Conservation (phyloP, 2,329 filamentous ascomycete genomes). For the Cucurbitaria berberidis region DNA sequence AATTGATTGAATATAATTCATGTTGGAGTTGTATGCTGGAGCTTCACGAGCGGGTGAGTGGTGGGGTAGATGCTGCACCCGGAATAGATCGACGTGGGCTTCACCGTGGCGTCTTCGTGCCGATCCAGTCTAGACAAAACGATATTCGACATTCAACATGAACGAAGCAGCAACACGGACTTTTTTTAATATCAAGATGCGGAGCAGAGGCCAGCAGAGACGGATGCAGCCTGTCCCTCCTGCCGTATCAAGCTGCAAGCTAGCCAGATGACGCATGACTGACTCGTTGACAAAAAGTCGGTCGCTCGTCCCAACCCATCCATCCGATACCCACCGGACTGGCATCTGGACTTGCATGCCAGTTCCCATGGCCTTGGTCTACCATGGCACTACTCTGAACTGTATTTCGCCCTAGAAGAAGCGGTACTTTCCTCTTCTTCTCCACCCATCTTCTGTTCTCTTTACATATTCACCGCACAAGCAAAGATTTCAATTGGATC, state of each 20-base stretch:
- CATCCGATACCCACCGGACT: constrained; percentile 9
- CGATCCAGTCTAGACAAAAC: constrained; percentile 21
- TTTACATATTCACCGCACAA: neutral
- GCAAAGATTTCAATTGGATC: neutral
- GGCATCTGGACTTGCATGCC: constrained; percentile 16
- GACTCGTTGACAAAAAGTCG: constrained; percentile 22
- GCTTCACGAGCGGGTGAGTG: neutral
- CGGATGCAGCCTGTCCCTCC: constrained; percentile 1
- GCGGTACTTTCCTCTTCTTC: no score
- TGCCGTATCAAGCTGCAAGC: constrained; percentile 7
- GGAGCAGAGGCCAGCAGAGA: neutral
- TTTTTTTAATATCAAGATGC: neutral
- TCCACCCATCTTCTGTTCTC: neutral
- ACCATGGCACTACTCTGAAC: constrained; percentile 13
- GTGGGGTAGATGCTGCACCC: neutral
- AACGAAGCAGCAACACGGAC: neutral
- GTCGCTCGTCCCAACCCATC: constrained; percentile 17
- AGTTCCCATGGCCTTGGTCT: constrained; percentile 5
- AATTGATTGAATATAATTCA: no score
- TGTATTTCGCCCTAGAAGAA: neutral
- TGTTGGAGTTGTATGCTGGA: no score
- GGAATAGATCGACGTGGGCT: constrained; percentile 3
- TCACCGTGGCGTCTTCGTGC: constrained; percentile 13
- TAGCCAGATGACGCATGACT: constrained; percentile 22
- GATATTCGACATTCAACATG: neutral